Percentiles rank a stretch among this genome's conserved stretches.
These are phyloP conservation scores for Grosmannia serpens DNA, from an alignment of 2,329 filamentous ascomycete species.

Conservation along the genomic window DNA sequence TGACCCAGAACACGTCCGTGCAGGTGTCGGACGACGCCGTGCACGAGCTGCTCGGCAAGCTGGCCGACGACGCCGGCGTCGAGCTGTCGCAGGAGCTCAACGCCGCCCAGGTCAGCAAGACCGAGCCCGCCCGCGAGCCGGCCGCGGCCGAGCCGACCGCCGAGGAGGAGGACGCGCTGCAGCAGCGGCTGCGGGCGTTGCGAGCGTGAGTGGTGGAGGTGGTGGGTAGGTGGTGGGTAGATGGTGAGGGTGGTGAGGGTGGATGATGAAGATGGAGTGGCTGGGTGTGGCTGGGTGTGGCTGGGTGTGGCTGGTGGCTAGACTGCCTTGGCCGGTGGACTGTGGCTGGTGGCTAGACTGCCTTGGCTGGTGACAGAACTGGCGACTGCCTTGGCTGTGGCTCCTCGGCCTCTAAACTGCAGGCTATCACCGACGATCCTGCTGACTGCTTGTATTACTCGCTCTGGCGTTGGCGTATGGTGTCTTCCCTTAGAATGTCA, in stretches of 20 bases:
- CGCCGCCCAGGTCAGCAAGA: conserved; percentile 40
- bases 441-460: too few relatives aligned
- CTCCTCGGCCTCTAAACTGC: too few relatives aligned
- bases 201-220: conserved; percentile 27
- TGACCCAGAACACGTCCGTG: conserved; percentile 62
- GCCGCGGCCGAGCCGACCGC: conserved; percentile 56
- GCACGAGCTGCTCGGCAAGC: conserved; percentile 71
- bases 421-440: too few relatives aligned
- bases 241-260: too few relatives aligned
- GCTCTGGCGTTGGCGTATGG: not conserved
- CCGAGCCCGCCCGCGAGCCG: conserved; percentile 41
- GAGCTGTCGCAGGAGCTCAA: conserved; percentile 68
- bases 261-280: too few relatives aligned
- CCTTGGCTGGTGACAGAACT: too few relatives aligned
- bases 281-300: too few relatives aligned
- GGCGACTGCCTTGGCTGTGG: too few relatives aligned
- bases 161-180: conserved; percentile 67
- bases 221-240: not conserved
- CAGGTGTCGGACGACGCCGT: conserved; percentile 73
- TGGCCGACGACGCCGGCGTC: conserved; percentile 79
- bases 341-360: too few relatives aligned
- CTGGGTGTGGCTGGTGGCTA: too few relatives aligned
- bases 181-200: conserved; percentile 46
- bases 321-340: too few relatives aligned
- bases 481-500: not conserved